Conservation (phyloP, 306 rosid species). For the Lotus japonicus region DNA sequence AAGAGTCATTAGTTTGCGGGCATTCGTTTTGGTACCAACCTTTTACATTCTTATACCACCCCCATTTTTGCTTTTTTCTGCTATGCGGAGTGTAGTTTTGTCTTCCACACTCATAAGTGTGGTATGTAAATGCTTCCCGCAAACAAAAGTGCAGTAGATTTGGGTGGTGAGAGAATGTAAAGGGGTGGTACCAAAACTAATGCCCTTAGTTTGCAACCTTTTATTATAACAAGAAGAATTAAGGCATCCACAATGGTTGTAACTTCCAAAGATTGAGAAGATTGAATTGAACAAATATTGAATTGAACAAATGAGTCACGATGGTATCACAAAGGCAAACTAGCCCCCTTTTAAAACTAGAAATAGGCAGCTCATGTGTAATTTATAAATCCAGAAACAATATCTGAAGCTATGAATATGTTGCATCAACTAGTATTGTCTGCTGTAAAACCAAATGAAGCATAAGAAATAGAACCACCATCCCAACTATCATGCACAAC, state of each 20-base stretch:
- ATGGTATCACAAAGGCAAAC: neutral
- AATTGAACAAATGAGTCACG: neutral
- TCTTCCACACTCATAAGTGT: no score
- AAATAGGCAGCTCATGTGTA: neutral
- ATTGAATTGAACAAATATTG: neutral
- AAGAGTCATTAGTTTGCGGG: neutral
- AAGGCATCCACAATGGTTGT: slow-evolving; percentile 6
- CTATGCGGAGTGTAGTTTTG: no score
- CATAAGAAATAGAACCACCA: slow-evolving; percentile 29
- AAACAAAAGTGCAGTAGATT: no score
- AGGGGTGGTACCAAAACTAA: no score
- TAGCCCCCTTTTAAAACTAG: neutral
- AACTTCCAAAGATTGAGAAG: neutral
- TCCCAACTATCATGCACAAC: slow-evolving; percentile 38
- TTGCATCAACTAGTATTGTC: neutral
- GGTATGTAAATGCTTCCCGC: no score
- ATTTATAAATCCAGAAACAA: neutral
- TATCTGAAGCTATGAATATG: neutral
- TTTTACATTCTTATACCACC: no score
- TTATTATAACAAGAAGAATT: neutral
- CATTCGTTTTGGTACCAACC: no score
- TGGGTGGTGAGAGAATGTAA: no score
- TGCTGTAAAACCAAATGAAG: slow-evolving; percentile 28
- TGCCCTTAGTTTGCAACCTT: slow-evolving; percentile 1
- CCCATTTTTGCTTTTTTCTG: no score